Conservation (phyloP, 2,329 filamentous ascomycete species). For the Colletotrichum sp. region DNA sequence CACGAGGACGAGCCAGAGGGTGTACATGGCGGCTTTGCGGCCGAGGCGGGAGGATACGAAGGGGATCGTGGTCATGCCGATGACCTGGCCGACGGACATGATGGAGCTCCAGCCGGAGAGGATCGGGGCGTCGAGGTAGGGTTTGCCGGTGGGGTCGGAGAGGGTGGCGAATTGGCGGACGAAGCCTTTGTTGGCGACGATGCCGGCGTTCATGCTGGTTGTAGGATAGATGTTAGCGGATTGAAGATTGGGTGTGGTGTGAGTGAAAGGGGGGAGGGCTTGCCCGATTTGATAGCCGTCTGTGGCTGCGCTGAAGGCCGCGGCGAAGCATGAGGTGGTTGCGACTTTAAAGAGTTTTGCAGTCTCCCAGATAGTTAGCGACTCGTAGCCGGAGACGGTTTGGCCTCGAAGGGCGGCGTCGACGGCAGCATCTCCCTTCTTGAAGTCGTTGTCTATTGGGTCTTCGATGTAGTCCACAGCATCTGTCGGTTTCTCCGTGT, state of each 20-base stretch:
- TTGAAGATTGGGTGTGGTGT: no score
- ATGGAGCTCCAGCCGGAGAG: slow-evolving; percentile 42
- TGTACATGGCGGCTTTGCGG: slow-evolving; percentile 34
- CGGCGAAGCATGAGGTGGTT: slow-evolving; percentile 27
- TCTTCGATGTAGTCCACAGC: background rate
- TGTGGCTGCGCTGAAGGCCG: slow-evolving; percentile 28
- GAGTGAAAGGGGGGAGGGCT: background rate
- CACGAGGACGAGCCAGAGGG: slow-evolving; percentile 32
- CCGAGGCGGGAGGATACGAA: slow-evolving; percentile 29
- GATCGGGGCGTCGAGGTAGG: slow-evolving; percentile 37
- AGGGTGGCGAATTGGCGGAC: slow-evolving; percentile 36
- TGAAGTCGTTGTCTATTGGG: background rate
- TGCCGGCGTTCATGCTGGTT: slow-evolving; percentile 36
- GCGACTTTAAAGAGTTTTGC: slow-evolving; percentile 29
- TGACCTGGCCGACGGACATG: slow-evolving; percentile 41
- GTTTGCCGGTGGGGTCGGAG: slow-evolving; percentile 26
- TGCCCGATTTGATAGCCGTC: slow-evolving; percentile 33
- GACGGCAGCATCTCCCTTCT: background rate
- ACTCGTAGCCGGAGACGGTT: slow-evolving; percentile 30
- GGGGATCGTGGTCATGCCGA: slow-evolving; percentile 37
- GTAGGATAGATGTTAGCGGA: background rate
- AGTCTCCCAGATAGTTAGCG: slow-evolving; percentile 28
- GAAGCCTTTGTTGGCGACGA: slow-evolving; percentile 44
- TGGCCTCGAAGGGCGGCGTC: slow-evolving; percentile 27
- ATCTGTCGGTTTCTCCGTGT: background rate